Conservation (phyloP, 805 yeast genomes). For the Yarrowia sp. region DNA sequence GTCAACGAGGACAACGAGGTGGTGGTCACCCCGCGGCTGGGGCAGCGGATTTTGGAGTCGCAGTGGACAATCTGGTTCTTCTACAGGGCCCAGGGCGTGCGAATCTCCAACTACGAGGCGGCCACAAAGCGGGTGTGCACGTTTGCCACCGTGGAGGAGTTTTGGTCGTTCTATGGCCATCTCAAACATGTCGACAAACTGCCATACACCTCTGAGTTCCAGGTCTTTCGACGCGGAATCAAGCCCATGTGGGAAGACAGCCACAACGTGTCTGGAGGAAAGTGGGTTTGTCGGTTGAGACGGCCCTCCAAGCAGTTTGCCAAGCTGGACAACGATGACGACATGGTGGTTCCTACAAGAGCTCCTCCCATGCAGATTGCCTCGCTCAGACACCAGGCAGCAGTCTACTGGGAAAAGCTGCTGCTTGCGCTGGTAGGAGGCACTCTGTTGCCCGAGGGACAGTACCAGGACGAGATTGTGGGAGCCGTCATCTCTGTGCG, state of each 20-base stretch:
- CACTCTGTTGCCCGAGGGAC: constrained; percentile 40
- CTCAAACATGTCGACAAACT: constrained; percentile 33
- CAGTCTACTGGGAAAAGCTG: constrained; percentile 43
- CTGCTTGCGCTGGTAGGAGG: constrained; percentile 54
- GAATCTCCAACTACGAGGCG: constrained; percentile 33
- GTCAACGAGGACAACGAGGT: constrained; percentile 19
- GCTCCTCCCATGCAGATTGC: constrained; percentile 26
- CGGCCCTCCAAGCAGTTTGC: constrained; percentile 35
- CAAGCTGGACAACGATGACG: constrained; percentile 8
- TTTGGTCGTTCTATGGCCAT: constrained; percentile 93
- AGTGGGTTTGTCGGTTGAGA: constrained; percentile 57
- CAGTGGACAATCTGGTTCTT: constrained; percentile 38
- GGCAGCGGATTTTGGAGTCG: constrained; percentile 30
- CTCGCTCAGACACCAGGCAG: constrained; percentile 31
- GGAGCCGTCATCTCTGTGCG: constrained; percentile 62
- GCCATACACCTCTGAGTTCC: constrained; percentile 46
- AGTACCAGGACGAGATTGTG: constrained; percentile 42
- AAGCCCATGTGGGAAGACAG: constrained; percentile 72
- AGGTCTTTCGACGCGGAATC: constrained; percentile 57
- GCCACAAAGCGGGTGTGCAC: constrained; percentile 72
- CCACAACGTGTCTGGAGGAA: constrained; percentile 56
- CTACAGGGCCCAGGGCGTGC: constrained; percentile 35
- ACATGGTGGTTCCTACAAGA: constrained; percentile 14
- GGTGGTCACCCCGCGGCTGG: constrained; percentile 30
- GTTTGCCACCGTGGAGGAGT: constrained; percentile 87